These are phyloP conservation scores for Camptophora hylomeconis DNA, from an alignment of 2,329 filamentous ascomycete genomes.

Conservation along the genomic window DNA sequence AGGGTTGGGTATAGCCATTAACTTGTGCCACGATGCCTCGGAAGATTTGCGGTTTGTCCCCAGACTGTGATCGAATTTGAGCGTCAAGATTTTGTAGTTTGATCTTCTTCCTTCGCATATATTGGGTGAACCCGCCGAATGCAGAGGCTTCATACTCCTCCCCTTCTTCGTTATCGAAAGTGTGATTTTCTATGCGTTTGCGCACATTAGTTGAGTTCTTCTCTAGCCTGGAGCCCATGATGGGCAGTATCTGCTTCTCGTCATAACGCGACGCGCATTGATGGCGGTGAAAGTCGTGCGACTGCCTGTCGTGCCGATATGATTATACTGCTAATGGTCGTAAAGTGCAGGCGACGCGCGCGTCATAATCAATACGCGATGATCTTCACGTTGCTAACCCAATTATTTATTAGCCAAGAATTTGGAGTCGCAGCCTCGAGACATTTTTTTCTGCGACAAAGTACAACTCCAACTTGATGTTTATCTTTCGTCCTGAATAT, in stretches of 20 bases:
- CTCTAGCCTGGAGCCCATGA: slow-evolving; percentile 51
- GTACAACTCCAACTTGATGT: too few relatives aligned
- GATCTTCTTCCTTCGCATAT: slow-evolving; percentile 90
- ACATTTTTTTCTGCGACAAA: too few relatives aligned
- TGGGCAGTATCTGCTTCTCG: slow-evolving; percentile 12
- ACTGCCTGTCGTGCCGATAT: too few relatives aligned
- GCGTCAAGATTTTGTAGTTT: slow-evolving; percentile 92
- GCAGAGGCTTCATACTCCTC: slow-evolving; percentile 81
- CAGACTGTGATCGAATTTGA: slow-evolving; percentile 56
- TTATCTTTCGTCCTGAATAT: too few relatives aligned
- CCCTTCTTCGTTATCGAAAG: slow-evolving; percentile 67
- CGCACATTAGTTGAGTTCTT: slow-evolving; percentile 45
- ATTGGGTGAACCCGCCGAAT: slow-evolving; percentile 83
- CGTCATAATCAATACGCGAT: too few relatives aligned
- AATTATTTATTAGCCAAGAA: too few relatives aligned
- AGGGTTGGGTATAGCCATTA: slow-evolving; percentile 91
- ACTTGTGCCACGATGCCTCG: slow-evolving; percentile 82
- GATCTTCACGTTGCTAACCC: too few relatives aligned
- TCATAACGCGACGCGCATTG: slow-evolving; percentile 11
- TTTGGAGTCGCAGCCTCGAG: too few relatives aligned
- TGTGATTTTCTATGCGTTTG: slow-evolving; percentile 54
- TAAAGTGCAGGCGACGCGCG: too few relatives aligned
- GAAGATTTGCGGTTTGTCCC: slow-evolving; percentile 72
- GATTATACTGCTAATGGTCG: too few relatives aligned
- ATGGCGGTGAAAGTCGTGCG: neutral